Base-by-base conservation (phyloP, 768 basidiomycete species). In the Trametes cingulata region DNA sequence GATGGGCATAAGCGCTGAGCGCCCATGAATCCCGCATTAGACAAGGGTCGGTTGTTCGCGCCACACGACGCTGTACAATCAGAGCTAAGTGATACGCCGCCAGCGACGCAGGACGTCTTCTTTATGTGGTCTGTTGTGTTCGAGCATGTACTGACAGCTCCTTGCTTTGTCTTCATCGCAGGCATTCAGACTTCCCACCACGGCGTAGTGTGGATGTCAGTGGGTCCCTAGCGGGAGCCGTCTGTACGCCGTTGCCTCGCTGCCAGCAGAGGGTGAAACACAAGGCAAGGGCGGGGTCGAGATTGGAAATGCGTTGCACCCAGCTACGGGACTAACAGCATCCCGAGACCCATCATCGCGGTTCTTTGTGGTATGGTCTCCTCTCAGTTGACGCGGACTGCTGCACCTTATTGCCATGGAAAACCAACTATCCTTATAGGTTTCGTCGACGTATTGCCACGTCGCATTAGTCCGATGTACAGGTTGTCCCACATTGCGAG, bases 171-270 rank as follows among this genome's bases (percentile, higher is more conserved):
- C 17, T n/a, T 3, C 27, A 27, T 29, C 27, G 25, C 46, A 15
- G 13, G 24, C 25, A 33, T 33, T 10, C 29, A 33, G 29, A 10
- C 25, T 39, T 39, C 50, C 35, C 36, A 39, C 50, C 37, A 22
- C 50, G 36, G 50, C 50, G 20, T 37, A 24, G 50, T 52, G 50
- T 52, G 50, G 50, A 40, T 15, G 50, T 25, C 22, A 20, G 50
- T 52, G 50, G 50, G 27, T 40, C 36, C 50, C 14, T 2, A 10
- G 3, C 50, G 22, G 50, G 22, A 22, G 50, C 36, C 6, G 14
- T 39, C 46, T 25, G 39, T 40, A 40, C 29, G 50, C 4, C 13
- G 36, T 22, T 22, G n/a, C 22, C 50, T 52, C 19, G 37, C 36
- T 9, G 12, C 24, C 22, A 24, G 20, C 22, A 6, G 1, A 25